Conservation (phyloP, 2,329 filamentous ascomycete species). For the Colletotrichum incanum region DNA sequence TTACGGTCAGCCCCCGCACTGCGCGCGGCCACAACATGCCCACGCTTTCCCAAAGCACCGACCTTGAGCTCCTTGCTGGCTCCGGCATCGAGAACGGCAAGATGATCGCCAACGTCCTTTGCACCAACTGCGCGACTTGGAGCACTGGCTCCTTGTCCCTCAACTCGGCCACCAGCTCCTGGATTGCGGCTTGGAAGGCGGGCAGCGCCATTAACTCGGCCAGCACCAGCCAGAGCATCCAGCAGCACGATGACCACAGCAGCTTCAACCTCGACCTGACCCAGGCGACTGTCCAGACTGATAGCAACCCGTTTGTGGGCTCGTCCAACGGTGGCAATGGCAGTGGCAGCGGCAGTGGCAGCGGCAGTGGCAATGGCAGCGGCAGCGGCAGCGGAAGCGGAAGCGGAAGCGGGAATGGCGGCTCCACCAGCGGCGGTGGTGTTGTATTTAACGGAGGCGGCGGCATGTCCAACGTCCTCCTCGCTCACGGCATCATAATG, state of each 20-base stretch:
- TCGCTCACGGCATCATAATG: slow-evolving; percentile 74
- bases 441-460: slow-evolving; percentile 42
- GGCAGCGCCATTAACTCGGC: slow-evolving; percentile 63
- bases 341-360: slow-evolving; percentile 39
- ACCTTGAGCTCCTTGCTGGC: slow-evolving; percentile 70
- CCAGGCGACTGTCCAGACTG: slow-evolving; percentile 60
- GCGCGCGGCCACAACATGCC: slow-evolving; percentile 66
- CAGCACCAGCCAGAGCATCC: slow-evolving; percentile 57
- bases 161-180: slow-evolving; percentile 57
- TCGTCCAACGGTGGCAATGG: slow-evolving; percentile 37
- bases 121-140: slow-evolving; percentile 68
- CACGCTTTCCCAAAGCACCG: slow-evolving; percentile 57
- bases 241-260: slow-evolving; percentile 62
- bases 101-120: slow-evolving; percentile 74
- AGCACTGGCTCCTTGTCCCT: slow-evolving; percentile 60
- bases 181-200: slow-evolving; percentile 70
- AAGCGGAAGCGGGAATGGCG: slow-evolving; percentile 34
- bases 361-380: slow-evolving; percentile 36
- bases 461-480: slow-evolving; percentile 49
- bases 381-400: slow-evolving; percentile 41
- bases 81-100: slow-evolving; percentile 67
- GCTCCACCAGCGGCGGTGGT: slow-evolving; percentile 42
- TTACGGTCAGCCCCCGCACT: slow-evolving; percentile 73
- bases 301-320: slow-evolving; percentile 67
- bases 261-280: slow-evolving; percentile 66